Evolutionary conservation across 176 grass and related monocot species (phyloP), one percentile per base, ranked within the genome.

Genomic region (Microstegium vimineum): DNA sequence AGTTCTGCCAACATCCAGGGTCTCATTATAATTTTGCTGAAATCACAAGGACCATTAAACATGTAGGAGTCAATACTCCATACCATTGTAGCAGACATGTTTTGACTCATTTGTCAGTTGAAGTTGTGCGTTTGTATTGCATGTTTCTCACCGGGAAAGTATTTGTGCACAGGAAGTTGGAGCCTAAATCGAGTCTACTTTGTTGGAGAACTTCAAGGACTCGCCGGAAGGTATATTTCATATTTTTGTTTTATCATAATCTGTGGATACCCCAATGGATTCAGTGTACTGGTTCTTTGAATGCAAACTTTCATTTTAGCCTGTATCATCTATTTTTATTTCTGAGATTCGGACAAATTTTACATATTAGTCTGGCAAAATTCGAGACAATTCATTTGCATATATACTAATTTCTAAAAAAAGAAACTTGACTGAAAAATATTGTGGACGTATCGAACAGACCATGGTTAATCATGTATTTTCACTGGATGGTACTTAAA

Each of bases 131-230:
- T 79, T 74, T 87, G 59, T 49, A 68, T 33, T 41, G n/a, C n/a
- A 66, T 70, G 68, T 77, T 87, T 60, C 22, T 66, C 11, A 87
- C 68, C 2, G 18, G 42, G 28, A 67, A 76, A 81, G 77, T 89
- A 47, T 64, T 68, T 89, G 71, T 40, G 8, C 63, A n/a, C 88
- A 99, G 96, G 93, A 91, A 77, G 86, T 86, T 99, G 77, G 96
- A 99, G 71, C 90, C 96, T 67, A 93, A 83, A 88, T 93, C 96
- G 83, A 90, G 73, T 66, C 76, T 99, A 46, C 83, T 93, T 54
- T 91, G 90, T 69, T 98, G 90, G 92, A 94, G 80, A 89, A 84
- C 82, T 37, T 87, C 87, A 56, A 89, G 72, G 69, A 82, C 86
- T 82, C 76, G 86, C 34, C 30, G 68, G 30, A 99, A 95, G 93